Percentiles rank a stretch among this genome's conserved stretches.
These are phyloP conservation scores for Patellifolia procumbens DNA, from an alignment of 179 eudicot genomes.

Conservation along the genomic window DNA sequence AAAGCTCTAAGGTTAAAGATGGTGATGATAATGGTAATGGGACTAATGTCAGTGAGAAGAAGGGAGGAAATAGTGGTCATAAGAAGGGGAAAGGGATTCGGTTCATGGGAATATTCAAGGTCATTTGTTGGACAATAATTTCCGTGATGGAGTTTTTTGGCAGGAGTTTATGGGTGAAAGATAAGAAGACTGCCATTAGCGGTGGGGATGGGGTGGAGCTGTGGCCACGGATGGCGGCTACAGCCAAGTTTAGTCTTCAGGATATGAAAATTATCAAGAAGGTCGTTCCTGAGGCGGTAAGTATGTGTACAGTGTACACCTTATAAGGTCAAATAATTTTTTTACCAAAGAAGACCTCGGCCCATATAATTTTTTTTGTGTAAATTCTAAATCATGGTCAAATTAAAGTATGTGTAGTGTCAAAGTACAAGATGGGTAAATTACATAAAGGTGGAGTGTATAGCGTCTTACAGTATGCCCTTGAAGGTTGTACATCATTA, in stretches of 20 bases:
- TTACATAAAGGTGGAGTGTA: too few relatives aligned
- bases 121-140: slow-evolving; percentile 43
- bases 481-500: too few relatives aligned
- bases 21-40: background rate
- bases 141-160: slow-evolving; percentile 39
- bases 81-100: background rate
- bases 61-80: background rate
- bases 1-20: slow-evolving; percentile 6
- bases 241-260: slow-evolving; percentile 20
- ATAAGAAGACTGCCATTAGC: slow-evolving; percentile 51
- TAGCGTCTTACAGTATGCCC: too few relatives aligned
- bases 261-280: slow-evolving; percentile 36
- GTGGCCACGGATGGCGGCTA: slow-evolving; percentile 63
- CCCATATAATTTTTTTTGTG: too few relatives aligned
- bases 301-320: too few relatives aligned
- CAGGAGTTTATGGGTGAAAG: slow-evolving; percentile 55
- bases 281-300: slow-evolving; percentile 3
- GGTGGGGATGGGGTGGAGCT: slow-evolving; percentile 81
- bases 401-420: too few relatives aligned
- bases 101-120: slow-evolving; percentile 27
- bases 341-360: too few relatives aligned
- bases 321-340: too few relatives aligned
- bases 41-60: background rate
- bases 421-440: too few relatives aligned
- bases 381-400: too few relatives aligned